Base-by-base conservation (phyloP, 148 eudicot species). In the Tetragonia tetragonoides region DNA sequence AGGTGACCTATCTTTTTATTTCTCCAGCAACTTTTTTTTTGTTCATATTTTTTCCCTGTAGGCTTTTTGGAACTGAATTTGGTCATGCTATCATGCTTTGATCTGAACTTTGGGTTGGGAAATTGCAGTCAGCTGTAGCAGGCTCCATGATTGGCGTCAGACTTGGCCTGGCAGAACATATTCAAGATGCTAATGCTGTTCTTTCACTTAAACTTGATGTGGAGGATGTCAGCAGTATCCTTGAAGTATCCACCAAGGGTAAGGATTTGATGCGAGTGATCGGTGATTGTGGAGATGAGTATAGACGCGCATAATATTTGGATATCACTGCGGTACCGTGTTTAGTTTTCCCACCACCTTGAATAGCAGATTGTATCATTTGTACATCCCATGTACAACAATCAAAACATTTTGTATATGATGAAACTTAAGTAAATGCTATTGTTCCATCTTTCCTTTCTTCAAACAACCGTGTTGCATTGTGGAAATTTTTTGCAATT, bases 221-320 rank as follows among this genome's bases (percentile, higher is more conserved):
- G 78, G 97, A 95, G 49, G 97, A 93, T 79, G 75, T 81, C 0
- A 87, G 67, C 75, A 86, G 87, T 85, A 93, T 93, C 69, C 82
- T 72, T 78, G 90, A 91, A 83, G 92, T 89, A 18, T 75, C 91
- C 20, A 78, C 78, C 66, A 89, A 87, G 72, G 99, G 97, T 42
- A 95, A 86, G 82, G 93, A 95, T 84, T 87, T 95, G 34, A 82
- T 90, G 84, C 84, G 78, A 79, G 80, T 95, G 67, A 95, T 95
- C 63, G 99, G 97, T 49, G 99, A 95, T 76, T 95, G 97, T 78
- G 97, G 99, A 41, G 99, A 95, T 73, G 99, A 95, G 84, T 95
- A 91, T 73, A 86, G 99, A 73, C 92, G 97, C 47, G 83, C 84
- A 0, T 87, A 80, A 81, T 65, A 37, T 57, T 12, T 16, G 4